Base-by-base conservation (phyloP, 2,329 filamentous ascomycete species). In the Aphanocladium album region DNA sequence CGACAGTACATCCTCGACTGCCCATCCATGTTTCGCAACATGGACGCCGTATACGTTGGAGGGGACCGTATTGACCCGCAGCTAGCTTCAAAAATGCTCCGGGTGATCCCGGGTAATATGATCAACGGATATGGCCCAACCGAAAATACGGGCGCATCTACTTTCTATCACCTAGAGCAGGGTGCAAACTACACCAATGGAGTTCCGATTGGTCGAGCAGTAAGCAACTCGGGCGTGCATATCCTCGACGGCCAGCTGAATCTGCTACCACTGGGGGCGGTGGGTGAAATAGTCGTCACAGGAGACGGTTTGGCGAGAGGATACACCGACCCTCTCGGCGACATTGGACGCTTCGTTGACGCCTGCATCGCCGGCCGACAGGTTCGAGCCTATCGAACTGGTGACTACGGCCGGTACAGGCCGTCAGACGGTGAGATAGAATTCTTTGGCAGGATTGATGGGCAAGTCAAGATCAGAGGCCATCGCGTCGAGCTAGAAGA, bases 381-480 rank as follows among this genome's bases (percentile, higher is more conserved):
- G 6, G 43, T 65, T 1, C 27, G 62, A 9, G 69, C 66, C 0
- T 72, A 72, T 43, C 60, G 66, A 1, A 73, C 70, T 0, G 70
- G 70, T 2, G 71, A 73, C 30, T 57, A 57, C 30, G 68, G 63
- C 11, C 66, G 70, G 1, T 67, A 62, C 35, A 55, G 67, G 0
- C 64, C 63, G 0, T 25, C n/a, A 0, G 68, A 71, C 49, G 66
- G 67, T 1, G 43, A 63, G 2, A 37, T 72, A 1, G 69, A 70
- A 45, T 71, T 70, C 52, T 62, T 72, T 2, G 68, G 68, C 1
- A 67, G 71, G 14, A 66, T 67, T 1, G 70, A 73, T n/a, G 41
- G 51, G 3, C 69, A 72, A 23, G 62, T 71, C 53, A 73, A 73
- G 59, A 63, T 73, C 11, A 65, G 69, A 21, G 70, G 71, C 11